Conservation (phyloP, 1,284 basidiomycete species). For the Cutaneotrichosporon dermatis region DNA sequence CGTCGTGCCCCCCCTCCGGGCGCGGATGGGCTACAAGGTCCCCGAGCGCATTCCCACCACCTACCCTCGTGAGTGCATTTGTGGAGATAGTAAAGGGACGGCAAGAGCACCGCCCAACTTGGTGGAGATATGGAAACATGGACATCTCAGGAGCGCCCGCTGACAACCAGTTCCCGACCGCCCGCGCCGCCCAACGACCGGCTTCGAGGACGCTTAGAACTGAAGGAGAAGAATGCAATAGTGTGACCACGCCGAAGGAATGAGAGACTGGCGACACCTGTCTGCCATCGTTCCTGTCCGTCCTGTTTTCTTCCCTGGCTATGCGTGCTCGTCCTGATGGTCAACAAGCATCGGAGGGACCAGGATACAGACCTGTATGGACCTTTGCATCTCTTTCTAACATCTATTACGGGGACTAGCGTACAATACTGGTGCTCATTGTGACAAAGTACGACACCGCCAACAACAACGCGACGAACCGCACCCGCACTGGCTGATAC, state of each 20-base stretch:
- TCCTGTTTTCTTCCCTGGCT: no score
- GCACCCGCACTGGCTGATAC: no score
- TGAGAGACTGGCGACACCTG: no score
- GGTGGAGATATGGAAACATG: no score
- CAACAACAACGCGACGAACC: neutral
- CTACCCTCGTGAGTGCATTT: slow-evolving; percentile 68
- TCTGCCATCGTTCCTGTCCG: no score
- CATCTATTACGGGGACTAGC: no score
- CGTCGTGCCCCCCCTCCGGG: slow-evolving; percentile 73
- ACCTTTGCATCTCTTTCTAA: no score
- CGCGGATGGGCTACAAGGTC: slow-evolving; percentile 65
- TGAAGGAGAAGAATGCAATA: slow-evolving; percentile 1
- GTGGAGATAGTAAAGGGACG: neutral
- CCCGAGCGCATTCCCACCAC: slow-evolving; percentile 72
- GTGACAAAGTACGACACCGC: neutral
- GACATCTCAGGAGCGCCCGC: neutral
- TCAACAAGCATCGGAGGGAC: neutral
- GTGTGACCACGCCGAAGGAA: neutral
- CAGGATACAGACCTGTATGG: no score
- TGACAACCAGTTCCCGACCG: slow-evolving; percentile 37
- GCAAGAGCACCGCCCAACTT: no score
- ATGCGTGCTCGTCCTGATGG: no score
- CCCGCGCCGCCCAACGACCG: slow-evolving; percentile 33
- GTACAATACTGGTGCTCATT: no score
- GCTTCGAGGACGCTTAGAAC: slow-evolving; percentile 39